These are phyloP conservation scores for Backusella mclennaniae DNA, from an alignment of 192 early-diverging fungal genomes.

Conservation along the genomic window DNA sequence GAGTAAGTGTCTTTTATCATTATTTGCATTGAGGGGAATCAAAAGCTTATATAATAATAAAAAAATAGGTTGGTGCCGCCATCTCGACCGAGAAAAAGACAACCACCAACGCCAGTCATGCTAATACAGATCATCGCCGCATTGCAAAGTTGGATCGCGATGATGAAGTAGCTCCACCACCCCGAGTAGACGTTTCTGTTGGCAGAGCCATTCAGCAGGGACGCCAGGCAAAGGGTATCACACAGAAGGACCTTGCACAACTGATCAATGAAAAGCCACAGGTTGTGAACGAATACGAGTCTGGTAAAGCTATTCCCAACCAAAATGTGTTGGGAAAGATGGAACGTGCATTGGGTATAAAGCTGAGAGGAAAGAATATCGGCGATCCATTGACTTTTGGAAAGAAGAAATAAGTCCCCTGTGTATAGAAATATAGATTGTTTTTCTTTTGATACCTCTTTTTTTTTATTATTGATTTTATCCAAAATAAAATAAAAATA, in stretches of 20 bases:
- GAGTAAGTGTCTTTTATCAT: slow-evolving; percentile 36
- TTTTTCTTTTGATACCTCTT: background rate
- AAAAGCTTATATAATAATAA: background rate
- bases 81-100: slow-evolving; percentile 75
- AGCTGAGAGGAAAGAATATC: slow-evolving; percentile 80
- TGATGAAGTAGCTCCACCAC: slow-evolving; percentile 75
- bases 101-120: slow-evolving; percentile 58
- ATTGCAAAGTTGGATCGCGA: slow-evolving; percentile 88
- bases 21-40: background rate
- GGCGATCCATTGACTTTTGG: slow-evolving; percentile 55
- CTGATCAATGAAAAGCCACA: slow-evolving; percentile 93
- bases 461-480: background rate
- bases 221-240: slow-evolving; percentile 69
- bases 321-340: slow-evolving; percentile 88
- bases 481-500: background rate
- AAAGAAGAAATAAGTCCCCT: slow-evolving; percentile 33
- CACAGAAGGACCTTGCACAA: slow-evolving; percentile 87
- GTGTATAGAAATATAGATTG: background rate
- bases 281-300: slow-evolving; percentile 88
- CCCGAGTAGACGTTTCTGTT: slow-evolving; percentile 67
- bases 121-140: slow-evolving; percentile 65
- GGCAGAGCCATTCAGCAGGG: slow-evolving; percentile 84
- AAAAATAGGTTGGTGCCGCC: slow-evolving; percentile 50
- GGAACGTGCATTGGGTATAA: slow-evolving; percentile 86
- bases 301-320: slow-evolving; percentile 82